These are phyloP conservation scores for Mucor plumbeus DNA, from an alignment of 371 early-diverging fungal genomes.

Conservation along the genomic window DNA sequence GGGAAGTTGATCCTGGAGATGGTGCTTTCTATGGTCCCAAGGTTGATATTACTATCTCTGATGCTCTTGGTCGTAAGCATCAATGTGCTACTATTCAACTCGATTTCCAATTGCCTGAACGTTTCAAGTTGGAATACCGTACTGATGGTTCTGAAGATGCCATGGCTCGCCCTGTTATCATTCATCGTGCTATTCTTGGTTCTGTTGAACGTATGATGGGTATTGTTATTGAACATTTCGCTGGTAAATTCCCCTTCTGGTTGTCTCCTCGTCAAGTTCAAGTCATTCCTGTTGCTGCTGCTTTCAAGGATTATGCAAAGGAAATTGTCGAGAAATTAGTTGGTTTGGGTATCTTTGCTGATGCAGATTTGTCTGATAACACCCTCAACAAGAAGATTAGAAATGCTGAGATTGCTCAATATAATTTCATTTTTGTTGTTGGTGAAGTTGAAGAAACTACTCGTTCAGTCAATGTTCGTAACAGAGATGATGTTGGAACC, in stretches of 20 bases:
- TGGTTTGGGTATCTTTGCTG: conserved; percentile 82
- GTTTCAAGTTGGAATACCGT: conserved; percentile 93
- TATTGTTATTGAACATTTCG: conserved; percentile 96
- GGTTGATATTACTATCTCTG: conserved; percentile 97
- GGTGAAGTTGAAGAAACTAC: conserved; percentile 91
- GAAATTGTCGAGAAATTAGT: conserved; percentile 58
- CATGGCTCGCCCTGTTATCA: conserved; percentile 94
- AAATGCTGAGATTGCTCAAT: conserved; percentile 80
- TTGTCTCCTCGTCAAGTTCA: conserved; percentile 95
- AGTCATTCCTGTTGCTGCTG: conserved; percentile 83
- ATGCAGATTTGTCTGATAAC: conserved; percentile 85
- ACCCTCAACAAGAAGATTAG: conserved; percentile 98
- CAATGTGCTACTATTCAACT: conserved; percentile 99
- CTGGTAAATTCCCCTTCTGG: conserved; percentile 99
- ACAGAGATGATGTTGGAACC: conserved; percentile 83
- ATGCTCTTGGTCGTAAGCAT: conserved; percentile 91
- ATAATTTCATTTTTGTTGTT: conserved; percentile 92
- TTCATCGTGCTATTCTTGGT: conserved; percentile 99
- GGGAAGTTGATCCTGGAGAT: conserved; percentile 97
- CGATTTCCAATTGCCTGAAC: conserved; percentile 96
- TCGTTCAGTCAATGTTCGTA: conserved; percentile 90
- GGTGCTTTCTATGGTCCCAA: conserved; percentile 99
- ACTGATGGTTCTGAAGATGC: conserved; percentile 55
- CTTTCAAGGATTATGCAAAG: conserved; percentile 73
- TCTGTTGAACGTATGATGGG: conserved; percentile 99